Conservation (phyloP, 345 rosid species). For the Erodium maritimum region DNA sequence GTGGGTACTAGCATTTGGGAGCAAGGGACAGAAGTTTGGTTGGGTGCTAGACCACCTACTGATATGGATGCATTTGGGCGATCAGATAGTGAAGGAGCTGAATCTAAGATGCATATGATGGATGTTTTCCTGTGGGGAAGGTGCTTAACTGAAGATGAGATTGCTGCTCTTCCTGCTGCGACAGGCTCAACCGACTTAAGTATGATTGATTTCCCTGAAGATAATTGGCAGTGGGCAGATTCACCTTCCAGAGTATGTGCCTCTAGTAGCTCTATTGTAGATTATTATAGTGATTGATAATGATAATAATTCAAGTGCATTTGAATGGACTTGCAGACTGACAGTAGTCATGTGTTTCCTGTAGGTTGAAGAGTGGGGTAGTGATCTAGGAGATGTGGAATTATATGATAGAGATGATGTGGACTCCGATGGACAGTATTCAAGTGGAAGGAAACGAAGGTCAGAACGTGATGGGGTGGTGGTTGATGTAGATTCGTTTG, state of each 20-base stretch:
- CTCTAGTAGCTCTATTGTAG: conserved; percentile 3
- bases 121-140: conserved; percentile 98
- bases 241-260: conserved; percentile 84
- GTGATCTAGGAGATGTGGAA: conserved; percentile 96
- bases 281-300: not conserved
- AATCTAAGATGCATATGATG: conserved; percentile 98
- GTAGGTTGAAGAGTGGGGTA: conserved; percentile 97
- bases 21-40: conserved; percentile 83
- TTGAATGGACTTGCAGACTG: conserved; percentile 10
- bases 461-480: conserved; percentile 64
- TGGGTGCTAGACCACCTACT: conserved; percentile 88
- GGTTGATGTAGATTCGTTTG: conserved; percentile 73
- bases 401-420: conserved; percentile 94
- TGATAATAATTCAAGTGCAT: not conserved
- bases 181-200: conserved; percentile 59
- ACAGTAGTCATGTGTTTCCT: conserved; percentile 15
- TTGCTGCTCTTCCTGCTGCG: conserved; percentile 67
- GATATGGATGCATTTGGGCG: conserved; percentile 96
- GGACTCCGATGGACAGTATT: conserved; percentile 98
- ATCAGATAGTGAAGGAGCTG: conserved; percentile 98
- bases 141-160: conserved; percentile 91
- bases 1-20: conserved; percentile 71
- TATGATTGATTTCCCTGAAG: conserved; percentile 76
- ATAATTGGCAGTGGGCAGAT: conserved; percentile 96
- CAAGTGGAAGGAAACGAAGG: conserved; percentile 92